These are phyloP conservation scores for Oidiodendron maius DNA, from an alignment of 495 filamentous ascomycete genomes.

Conservation along the genomic window DNA sequence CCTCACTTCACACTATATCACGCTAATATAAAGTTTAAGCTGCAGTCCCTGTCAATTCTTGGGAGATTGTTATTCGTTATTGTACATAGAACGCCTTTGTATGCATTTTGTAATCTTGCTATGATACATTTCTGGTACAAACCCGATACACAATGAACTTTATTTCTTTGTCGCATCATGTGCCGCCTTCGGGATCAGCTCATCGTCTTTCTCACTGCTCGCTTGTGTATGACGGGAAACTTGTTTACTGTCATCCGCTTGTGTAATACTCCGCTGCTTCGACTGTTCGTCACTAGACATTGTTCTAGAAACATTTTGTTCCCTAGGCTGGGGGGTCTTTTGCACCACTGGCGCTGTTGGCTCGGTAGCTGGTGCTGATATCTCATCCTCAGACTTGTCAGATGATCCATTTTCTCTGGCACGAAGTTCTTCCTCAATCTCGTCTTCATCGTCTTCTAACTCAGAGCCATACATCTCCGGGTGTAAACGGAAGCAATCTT, in stretches of 20 bases:
- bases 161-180: conserved; percentile 32
- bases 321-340: conserved; percentile 12
- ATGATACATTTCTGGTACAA: conserved; percentile 4
- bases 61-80: neutral
- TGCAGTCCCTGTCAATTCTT: too few relatives aligned
- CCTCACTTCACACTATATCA: too few relatives aligned
- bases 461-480: conserved; percentile 92
- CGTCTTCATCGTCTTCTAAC: conserved; percentile 74
- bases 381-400: neutral
- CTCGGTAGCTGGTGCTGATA: conserved; percentile 1
- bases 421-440: conserved; percentile 30
- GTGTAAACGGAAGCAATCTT: conserved; percentile 89
- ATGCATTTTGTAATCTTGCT: conserved; percentile 5
- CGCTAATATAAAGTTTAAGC: too few relatives aligned
- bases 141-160: neutral
- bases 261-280: conserved; percentile 12
- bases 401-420: conserved; percentile 13
- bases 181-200: conserved; percentile 43
- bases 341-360: neutral
- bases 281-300: too few relatives aligned
- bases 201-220: conserved; percentile 32
- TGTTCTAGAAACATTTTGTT: conserved; percentile 9
- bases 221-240: conserved; percentile 5
- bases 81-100: neutral
- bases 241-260: conserved; percentile 11